Base-by-base conservation (phyloP, 192 early-diverging fungal genomes). In the Backusella circina region DNA sequence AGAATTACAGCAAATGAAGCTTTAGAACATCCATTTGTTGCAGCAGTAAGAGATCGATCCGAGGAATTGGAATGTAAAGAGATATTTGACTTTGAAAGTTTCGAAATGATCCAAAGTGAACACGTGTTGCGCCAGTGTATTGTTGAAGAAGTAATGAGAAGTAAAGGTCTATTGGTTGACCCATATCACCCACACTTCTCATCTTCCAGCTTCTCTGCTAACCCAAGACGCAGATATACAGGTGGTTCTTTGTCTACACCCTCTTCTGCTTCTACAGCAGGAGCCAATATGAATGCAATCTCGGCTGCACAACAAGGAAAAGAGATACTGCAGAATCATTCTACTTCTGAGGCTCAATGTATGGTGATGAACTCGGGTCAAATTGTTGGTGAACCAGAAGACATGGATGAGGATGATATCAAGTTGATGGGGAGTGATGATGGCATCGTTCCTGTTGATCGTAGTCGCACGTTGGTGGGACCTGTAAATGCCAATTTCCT, bases 1-100 rank as follows among this genome's bases (percentile, higher is more conserved):
- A 91, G 98, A 35, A 94, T 98, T 69, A 95, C 93, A 1, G 96
- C 96, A 54, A 93, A 94, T 77, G 90, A 97, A 68, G 96, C 96
- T 21, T 86, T 99, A 15, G 78, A 82, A 26, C 98, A 99, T 82
- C 94, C 95, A 18, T 99, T 96, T 82, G 81, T 99, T 78, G 86
- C 84, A n/a, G 82, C 84, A 31, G 88, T 89, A 69, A 80, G 78
- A 57, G 80, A 84, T 71, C 80, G 78, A 33, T 57, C 71, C n/a
- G 84, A 86, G 26, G 84, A 86, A 71, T 16, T 73, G 16, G 72
- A 54, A 15, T 81, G 79, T 66, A 18, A 21, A 10, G 2, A 21
- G 15, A 47, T 31, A 3, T 81, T 81, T 71, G 79, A 76, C 33
- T 81, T 81, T 71, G 79, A 80, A 38, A 74, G 75, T 36, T 81